phyloP scores from a whole-genome alignment of 768 basidiomycete species.

The Psilocybe subaeruginosa region DNA sequence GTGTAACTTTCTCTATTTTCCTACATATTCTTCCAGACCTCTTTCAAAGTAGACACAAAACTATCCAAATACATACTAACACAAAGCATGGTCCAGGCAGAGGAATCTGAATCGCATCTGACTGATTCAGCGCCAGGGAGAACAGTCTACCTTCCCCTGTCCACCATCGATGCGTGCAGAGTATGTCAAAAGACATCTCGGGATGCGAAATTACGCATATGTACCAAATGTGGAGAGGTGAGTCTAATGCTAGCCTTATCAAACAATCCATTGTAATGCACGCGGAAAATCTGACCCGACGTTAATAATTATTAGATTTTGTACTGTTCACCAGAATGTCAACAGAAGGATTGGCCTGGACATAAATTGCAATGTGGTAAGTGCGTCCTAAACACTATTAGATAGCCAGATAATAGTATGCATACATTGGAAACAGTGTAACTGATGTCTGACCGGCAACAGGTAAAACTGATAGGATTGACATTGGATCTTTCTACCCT shows the following conservation, averaged over 20 bases:
- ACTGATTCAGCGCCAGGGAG: not conserved
- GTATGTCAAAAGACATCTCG: not conserved
- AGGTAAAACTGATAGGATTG: slow-evolving; percentile 40
- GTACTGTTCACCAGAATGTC: slow-evolving; percentile 22
- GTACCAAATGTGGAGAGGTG: slow-evolving; percentile 3
- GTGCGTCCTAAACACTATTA: not conserved
- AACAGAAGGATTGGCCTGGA: slow-evolving; percentile 9
- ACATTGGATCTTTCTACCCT: slow-evolving; percentile 35
- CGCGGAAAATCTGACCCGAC: too few species aligned
- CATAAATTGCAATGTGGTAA: slow-evolving; percentile 9
- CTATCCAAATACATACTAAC: too few species aligned
- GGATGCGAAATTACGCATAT: slow-evolving; percentile 1
- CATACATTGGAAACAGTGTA: not conserved
- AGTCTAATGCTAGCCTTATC: not conserved
- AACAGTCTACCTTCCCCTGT: not conserved
- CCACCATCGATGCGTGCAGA: not conserved
- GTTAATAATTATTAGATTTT: not conserved
- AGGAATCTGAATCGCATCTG: too few species aligned
- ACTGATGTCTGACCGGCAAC: not conserved
- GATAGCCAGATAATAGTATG: not conserved
- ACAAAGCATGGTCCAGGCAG: too few species aligned
- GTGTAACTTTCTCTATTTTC: too few species aligned
- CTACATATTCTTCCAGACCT: too few species aligned
- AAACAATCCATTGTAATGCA: not conserved
- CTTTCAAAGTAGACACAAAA: too few species aligned